Percentiles rank a stretch among this genome's conserved stretches.
Conservation (phyloP, 2,329 filamentous ascomycete species). For the Aspergillus sergii region DNA sequence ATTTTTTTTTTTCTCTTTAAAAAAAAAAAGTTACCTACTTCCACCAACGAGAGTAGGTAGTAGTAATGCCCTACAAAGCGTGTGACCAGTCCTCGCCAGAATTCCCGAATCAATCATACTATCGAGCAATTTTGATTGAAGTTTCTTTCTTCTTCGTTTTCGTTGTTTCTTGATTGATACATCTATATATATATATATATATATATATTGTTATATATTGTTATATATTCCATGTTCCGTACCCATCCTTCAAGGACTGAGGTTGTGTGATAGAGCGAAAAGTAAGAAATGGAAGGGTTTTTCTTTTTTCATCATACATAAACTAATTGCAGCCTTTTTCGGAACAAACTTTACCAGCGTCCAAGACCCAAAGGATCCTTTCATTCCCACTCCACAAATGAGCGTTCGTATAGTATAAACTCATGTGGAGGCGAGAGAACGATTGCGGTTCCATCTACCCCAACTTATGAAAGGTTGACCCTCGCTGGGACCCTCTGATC, state of each 20-base stretch:
- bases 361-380: not conserved
- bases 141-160: not conserved
- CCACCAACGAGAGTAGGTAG: not conserved
- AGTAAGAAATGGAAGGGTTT: too few species aligned
- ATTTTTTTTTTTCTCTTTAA: too few species aligned
- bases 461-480: not conserved
- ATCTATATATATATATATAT: too few species aligned
- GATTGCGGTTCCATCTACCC: not conserved
- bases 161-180: too few species aligned
- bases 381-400: not conserved
- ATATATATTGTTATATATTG: too few species aligned
- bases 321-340: not conserved
- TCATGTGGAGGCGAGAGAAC: not conserved
- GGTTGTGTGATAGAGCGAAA: too few species aligned
- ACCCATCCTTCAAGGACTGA: too few species aligned
- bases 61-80: not conserved
- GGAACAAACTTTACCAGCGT: not conserved
- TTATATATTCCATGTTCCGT: too few species aligned
- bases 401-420: not conserved
- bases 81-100: too few species aligned
- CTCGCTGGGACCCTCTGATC: not conserved
- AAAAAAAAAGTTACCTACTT: too few species aligned
- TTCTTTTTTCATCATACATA: not conserved
- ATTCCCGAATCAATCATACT: too few species aligned
- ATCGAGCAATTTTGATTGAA: not conserved